These are phyloP conservation scores for Miscanthus sacchariflorus DNA, from an alignment of 202 grass and related monocot species.

Conservation along the genomic window DNA sequence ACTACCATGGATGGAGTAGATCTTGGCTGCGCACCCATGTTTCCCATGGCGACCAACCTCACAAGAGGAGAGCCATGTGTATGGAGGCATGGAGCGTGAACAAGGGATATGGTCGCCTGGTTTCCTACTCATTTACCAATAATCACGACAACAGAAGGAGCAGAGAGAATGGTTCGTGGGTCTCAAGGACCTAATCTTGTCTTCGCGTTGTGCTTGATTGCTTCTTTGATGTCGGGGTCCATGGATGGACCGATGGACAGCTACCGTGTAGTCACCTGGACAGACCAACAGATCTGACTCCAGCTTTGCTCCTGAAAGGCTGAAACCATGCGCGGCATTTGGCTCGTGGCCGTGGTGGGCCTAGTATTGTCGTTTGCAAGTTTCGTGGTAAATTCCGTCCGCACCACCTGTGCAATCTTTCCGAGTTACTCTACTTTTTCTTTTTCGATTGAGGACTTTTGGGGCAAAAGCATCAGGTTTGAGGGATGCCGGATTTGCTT, in stretches of 20 bases:
- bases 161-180: conserved; percentile 39
- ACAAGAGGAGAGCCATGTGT: no score
- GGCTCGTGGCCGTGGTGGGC: conserved; percentile 12
- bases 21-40: not conserved
- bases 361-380: not conserved
- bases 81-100: not conserved
- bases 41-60: conserved; percentile 6
- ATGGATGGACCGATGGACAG: conserved; percentile 17
- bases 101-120: not conserved
- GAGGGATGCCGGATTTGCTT: not conserved
- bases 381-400: not conserved
- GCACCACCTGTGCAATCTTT: not conserved
- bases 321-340: conserved; percentile 10
- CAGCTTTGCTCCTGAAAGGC: not conserved
- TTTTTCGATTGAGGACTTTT: not conserved
- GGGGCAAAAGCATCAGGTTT: not conserved
- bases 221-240: conserved; percentile 34
- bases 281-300: conserved; percentile 37
- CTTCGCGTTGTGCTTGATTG: conserved; percentile 3
- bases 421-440: not conserved
- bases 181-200: conserved; percentile 32
- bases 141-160: not conserved
- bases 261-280: conserved; percentile 39
- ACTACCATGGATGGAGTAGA: conserved; percentile 15
- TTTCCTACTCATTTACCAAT: not conserved